These are phyloP conservation scores for Epichloe amarillans DNA, from an alignment of 2,329 filamentous ascomycete genomes.

Conservation along the genomic window DNA sequence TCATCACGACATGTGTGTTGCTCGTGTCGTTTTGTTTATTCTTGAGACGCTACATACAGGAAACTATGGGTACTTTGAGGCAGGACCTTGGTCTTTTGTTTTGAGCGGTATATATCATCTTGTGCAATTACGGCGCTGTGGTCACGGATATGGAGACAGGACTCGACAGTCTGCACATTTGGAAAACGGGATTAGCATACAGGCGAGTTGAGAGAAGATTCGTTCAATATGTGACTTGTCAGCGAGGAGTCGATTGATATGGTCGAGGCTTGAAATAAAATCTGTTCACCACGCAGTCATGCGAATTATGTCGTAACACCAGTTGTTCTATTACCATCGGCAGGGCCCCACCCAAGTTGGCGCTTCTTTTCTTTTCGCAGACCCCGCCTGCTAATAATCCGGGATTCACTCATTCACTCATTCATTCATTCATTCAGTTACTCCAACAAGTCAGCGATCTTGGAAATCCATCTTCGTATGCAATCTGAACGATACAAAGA, in stretches of 20 bases:
- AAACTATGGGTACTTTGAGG: not conserved
- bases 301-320: no score
- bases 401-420: not conserved
- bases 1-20: not conserved
- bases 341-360: not conserved
- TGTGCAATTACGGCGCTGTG: not conserved
- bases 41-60: no score
- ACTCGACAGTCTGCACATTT: constrained; percentile 1
- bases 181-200: constrained; percentile 3
- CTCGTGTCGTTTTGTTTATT: not conserved
- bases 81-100: not conserved
- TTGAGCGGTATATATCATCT: not conserved
- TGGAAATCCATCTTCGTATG: not conserved
- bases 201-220: not conserved
- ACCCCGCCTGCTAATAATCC: not conserved
- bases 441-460: not conserved
- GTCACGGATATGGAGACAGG: not conserved
- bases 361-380: not conserved
- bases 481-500: not conserved
- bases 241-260: constrained; percentile 6
- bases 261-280: not conserved
- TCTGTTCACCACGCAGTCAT: not conserved
- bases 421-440: not conserved
- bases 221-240: constrained; percentile 5
- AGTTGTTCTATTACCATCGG: not conserved